A percentile compares a stretch with the other conserved stretches of the same genome.
Conservation (phyloP, 768 basidiomycete species). For the Agaricus subrufescens region DNA sequence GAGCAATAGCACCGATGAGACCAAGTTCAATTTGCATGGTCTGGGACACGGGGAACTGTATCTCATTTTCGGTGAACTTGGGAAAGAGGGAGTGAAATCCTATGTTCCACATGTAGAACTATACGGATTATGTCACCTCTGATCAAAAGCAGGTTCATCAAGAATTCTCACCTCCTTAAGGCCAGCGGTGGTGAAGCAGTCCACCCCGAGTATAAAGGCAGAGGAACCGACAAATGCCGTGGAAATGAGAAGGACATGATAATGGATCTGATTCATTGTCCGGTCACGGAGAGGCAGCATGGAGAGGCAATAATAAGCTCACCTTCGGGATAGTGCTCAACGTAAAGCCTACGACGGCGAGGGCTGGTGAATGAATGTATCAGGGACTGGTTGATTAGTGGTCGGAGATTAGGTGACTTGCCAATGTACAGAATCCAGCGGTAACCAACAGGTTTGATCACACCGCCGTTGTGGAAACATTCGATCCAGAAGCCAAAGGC, state of each 20-base stretch:
- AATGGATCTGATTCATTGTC: slow-evolving; percentile 53
- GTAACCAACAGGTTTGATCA: slow-evolving; percentile 71
- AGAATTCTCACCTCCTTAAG: slow-evolving; percentile 75
- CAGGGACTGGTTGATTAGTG: slow-evolving; percentile 11
- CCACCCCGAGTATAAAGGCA: slow-evolving; percentile 88
- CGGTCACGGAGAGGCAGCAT: slow-evolving; percentile 12
- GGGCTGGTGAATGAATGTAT: slow-evolving; percentile 35
- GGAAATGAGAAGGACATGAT: slow-evolving; percentile 79
- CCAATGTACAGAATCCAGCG: slow-evolving; percentile 92
- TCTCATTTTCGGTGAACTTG: slow-evolving; percentile 61
- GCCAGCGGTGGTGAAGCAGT: slow-evolving; percentile 88
- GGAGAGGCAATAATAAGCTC: slow-evolving; percentile 15
- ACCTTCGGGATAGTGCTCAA: slow-evolving; percentile 79
- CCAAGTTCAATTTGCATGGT: slow-evolving; percentile 94
- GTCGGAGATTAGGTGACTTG: slow-evolving; percentile 25
- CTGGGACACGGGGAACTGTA: slow-evolving; percentile 80
- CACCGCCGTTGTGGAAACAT: slow-evolving; percentile 75
- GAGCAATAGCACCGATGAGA: slow-evolving; percentile 73
- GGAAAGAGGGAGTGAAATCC: slow-evolving; percentile 81
- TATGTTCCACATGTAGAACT: slow-evolving; percentile 97
- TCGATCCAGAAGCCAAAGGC: slow-evolving; percentile 85
- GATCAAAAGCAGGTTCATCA: slow-evolving; percentile 7
- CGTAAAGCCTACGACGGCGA: slow-evolving; percentile 74
- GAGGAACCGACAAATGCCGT: slow-evolving; percentile 90
- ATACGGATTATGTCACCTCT: slow-evolving; percentile 8